phyloP scores from a whole-genome alignment of 495 filamentous ascomycete genomes.

The Talaromyces thailandensis region DNA sequence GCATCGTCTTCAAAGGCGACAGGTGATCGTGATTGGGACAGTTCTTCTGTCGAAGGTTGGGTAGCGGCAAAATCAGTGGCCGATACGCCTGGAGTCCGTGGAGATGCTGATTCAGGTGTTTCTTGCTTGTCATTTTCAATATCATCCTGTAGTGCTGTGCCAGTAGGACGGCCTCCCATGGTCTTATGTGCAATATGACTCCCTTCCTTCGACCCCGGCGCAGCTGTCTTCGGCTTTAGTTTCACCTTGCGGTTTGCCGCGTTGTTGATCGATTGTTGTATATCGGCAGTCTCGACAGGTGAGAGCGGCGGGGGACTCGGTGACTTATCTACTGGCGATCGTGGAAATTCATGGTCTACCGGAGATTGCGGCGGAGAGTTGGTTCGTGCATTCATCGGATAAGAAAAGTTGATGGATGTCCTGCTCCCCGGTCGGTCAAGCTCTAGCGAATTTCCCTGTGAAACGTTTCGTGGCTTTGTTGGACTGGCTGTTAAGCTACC shows the following conservation, averaged over 20 bases:
- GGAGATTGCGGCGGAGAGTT: slow-evolving; percentile 25
- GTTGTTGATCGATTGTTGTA: slow-evolving; percentile 31
- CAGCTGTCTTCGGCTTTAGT: slow-evolving; percentile 38
- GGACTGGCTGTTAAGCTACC: slow-evolving; percentile 10
- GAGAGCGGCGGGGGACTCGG: slow-evolving; percentile 11
- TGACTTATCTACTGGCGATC: slow-evolving; percentile 7
- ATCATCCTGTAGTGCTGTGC: slow-evolving; percentile 19
- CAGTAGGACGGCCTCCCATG: slow-evolving; percentile 24
- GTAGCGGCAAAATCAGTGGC: background rate
- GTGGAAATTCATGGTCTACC: slow-evolving; percentile 10
- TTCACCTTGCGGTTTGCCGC: slow-evolving; percentile 40
- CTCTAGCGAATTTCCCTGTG: slow-evolving; percentile 19
- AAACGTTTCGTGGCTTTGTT: slow-evolving; percentile 11
- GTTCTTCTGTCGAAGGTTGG: background rate
- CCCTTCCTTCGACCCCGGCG: slow-evolving; percentile 30
- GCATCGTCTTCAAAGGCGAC: background rate
- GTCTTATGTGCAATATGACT: slow-evolving; percentile 31
- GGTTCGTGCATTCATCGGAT: slow-evolving; percentile 52
- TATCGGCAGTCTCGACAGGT: slow-evolving; percentile 18
- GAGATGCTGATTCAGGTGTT: background rate
- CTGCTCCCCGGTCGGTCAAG: slow-evolving; percentile 50
- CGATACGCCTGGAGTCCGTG: background rate
- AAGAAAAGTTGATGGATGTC: slow-evolving; percentile 79
- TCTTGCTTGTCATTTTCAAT: background rate
- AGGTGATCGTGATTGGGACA: background rate